phyloP scores from a whole-genome alignment of 495 filamentous ascomycete genomes.

The Penicillium chermesinum region DNA sequence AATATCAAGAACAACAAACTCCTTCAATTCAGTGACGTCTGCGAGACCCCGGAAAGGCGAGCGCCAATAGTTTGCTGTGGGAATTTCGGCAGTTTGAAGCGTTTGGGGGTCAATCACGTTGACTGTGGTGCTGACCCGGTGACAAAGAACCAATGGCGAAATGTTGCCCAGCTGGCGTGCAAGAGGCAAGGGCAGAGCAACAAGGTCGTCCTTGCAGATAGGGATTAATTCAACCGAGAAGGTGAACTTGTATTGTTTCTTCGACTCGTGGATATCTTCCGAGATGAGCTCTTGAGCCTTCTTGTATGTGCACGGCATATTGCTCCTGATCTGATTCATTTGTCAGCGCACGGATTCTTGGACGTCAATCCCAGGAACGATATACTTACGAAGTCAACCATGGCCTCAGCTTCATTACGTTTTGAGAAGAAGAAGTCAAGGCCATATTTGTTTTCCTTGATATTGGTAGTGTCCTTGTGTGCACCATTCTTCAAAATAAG shows the following conservation, averaged over 20 bases:
- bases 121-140: conserved; percentile 81
- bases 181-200: conserved; percentile 83
- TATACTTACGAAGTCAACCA: conserved; percentile 79
- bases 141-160: conserved; percentile 72
- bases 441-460: conserved; percentile 89
- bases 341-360: neutral
- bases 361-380: conserved; percentile 23
- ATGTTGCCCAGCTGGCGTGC: conserved; percentile 85
- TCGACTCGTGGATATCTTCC: conserved; percentile 83
- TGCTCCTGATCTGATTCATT: conserved; percentile 20
- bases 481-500: conserved; percentile 90
- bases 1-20: conserved; percentile 94
- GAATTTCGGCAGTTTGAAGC: conserved; percentile 83
- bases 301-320: conserved; percentile 67
- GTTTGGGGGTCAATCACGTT: conserved; percentile 88
- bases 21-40: conserved; percentile 77
- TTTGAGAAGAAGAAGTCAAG: conserved; percentile 92
- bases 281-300: conserved; percentile 91
- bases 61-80: conserved; percentile 78
- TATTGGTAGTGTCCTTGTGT: conserved; percentile 91
- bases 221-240: conserved; percentile 74
- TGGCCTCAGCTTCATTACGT: conserved; percentile 86
- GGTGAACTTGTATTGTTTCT: conserved; percentile 87
- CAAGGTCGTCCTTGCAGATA: conserved; percentile 93
- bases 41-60: conserved; percentile 77